Evolutionary conservation across 257 asterid species (phyloP), one percentile per base, ranked within the genome.

Genomic region (Cynanchum wilfordii): DNA sequence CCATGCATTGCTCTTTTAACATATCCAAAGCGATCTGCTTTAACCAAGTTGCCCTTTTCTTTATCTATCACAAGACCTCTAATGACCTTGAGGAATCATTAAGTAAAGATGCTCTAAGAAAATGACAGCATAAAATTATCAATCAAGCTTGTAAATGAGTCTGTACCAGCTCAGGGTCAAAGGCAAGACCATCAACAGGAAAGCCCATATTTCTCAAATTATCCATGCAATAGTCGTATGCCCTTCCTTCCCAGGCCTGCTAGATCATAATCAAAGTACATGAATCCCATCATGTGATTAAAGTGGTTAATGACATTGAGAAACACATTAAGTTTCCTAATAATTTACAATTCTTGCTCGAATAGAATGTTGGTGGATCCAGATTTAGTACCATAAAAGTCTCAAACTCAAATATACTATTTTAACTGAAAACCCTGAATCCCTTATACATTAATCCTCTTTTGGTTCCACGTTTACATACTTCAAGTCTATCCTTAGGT

Each of bases 231-330:
- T 91, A 91, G 82, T 91, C 97, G 58, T 91, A 91, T 72, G 97
- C 97, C 88, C 97, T 88, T 69, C 97, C 97, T 77, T 91, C 97
- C 97, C 97, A 91, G 36, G 96, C 97, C 96, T 91, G 89, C 75
- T 78, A 81, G 60, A 67, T 70, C 50, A 65, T 38, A 40, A 69
- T 57, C 55, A 71, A 45, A 66, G 42, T 2, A 52, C 20, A 36
- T 72, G 42, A 59, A 60, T 49, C 27, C 24, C 24, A 72, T 60
- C 19, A 10, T 59, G 36, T 20, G 49, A 45, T 22, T 71, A 12
- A 51, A 22, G 49, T 49, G 20, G 30, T 57, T 22, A 71, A 40
- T 44, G 59, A 68, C 7, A 64, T 36, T 64, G 40, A 64, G 3
- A 20, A 64, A 47, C 50, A 64, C 20, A 16, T 64, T 17, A 62